Percentiles rank a stretch among this genome's conserved stretches.
Evolutionary conservation across 345 rosid species (phyloP).

Genomic region (Brassica cretica): DNA sequence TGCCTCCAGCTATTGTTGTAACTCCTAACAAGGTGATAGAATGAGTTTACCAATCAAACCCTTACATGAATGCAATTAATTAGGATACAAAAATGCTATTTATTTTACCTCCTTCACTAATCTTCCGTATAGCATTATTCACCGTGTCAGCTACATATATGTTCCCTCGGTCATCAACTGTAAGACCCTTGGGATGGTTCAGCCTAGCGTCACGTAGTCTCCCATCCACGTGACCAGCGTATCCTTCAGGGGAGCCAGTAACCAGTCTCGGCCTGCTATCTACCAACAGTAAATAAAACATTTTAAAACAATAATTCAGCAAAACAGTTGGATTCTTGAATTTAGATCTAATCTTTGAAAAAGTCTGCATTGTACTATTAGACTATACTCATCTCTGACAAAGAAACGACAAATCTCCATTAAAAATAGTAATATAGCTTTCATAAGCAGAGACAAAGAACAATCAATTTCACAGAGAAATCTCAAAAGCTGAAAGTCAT

Average conservation of each 20-base stretch:
- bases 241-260: constrained; percentile 90
- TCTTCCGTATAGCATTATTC: constrained; percentile 95
- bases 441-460: constrained; percentile 4
- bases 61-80: background rate
- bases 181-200: constrained; percentile 92
- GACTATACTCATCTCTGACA: constrained; percentile 31
- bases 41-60: background rate
- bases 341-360: constrained; percentile 36
- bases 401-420: constrained; percentile 33
- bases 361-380: constrained; percentile 30
- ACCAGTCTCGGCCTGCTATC: constrained; percentile 74
- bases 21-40: constrained; percentile 54
- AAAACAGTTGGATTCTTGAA: background rate
- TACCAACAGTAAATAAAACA: constrained; percentile 16
- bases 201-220: constrained; percentile 84
- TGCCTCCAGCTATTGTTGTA: constrained; percentile 98
- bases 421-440: constrained; percentile 31
- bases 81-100: background rate
- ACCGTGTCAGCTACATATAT: constrained; percentile 86
- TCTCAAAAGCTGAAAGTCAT: background rate
- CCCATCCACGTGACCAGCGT: constrained; percentile 91
- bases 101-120: constrained; percentile 76
- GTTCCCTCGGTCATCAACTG: constrained; percentile 94
- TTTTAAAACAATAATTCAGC: constrained; percentile 13
- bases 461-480: constrained; percentile 11